Evolutionary conservation across 2,329 filamentous ascomycete genomes (phyloP).

Genomic region (Aspergillus ruber): DNA sequence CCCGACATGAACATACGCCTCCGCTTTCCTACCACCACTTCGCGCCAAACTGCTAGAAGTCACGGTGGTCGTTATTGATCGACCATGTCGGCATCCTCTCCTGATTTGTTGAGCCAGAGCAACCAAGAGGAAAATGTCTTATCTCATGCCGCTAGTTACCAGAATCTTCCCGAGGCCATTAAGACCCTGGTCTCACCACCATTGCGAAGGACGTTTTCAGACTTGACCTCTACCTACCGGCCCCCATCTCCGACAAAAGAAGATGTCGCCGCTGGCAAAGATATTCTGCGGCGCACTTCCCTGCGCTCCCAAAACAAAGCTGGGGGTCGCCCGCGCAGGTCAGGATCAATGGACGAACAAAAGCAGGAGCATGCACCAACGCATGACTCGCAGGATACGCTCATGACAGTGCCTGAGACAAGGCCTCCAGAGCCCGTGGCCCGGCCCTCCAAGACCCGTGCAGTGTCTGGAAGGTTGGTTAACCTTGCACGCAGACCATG

Average conservation of each 20-base stretch:
- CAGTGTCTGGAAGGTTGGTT: slow-evolving; percentile 46
- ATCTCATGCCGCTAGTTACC: slow-evolving; percentile 54
- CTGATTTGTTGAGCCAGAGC: slow-evolving; percentile 16
- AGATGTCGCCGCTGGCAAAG: slow-evolving; percentile 34
- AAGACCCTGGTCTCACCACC: slow-evolving; percentile 26
- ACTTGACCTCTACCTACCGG: slow-evolving; percentile 40
- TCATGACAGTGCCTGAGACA: slow-evolving; percentile 20
- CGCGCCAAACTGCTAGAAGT: not conserved
- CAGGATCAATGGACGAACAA: slow-evolving; percentile 31
- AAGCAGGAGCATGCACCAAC: slow-evolving; percentile 22
- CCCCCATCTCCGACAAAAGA: slow-evolving; percentile 32
- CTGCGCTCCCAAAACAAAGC: slow-evolving; percentile 30
- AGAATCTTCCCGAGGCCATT: slow-evolving; percentile 43
- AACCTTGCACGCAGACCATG: slow-evolving; percentile 48
- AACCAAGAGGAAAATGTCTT: slow-evolving; percentile 28
- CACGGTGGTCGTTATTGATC: not conserved
- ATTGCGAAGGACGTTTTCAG: slow-evolving; percentile 46
- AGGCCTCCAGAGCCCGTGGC: slow-evolving; percentile 24
- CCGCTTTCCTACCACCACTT: not conserved
- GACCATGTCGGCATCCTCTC: slow-evolving; percentile 29
- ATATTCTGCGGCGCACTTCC: slow-evolving; percentile 37
- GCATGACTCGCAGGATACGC: slow-evolving; percentile 13
- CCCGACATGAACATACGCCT: not conserved
- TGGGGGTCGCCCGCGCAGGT: slow-evolving; percentile 29
- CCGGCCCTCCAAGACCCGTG: slow-evolving; percentile 38